phyloP scores from a whole-genome alignment of 805 yeast species.

The Ogataea pini region DNA sequence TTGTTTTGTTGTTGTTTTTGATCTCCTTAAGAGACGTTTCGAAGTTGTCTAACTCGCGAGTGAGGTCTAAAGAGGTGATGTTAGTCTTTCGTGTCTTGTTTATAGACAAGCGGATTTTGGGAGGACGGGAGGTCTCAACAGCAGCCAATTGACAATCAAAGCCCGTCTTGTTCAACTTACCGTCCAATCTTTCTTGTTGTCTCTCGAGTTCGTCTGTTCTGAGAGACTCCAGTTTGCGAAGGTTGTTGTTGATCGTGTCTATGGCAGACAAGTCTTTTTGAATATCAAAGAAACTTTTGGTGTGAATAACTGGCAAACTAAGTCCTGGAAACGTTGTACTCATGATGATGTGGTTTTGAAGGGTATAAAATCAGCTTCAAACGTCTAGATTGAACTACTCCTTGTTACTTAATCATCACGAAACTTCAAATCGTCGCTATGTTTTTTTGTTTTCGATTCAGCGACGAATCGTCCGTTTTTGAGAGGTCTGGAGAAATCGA shows the following conservation, averaged over 20 bases:
- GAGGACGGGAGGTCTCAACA: not conserved
- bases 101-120: not conserved
- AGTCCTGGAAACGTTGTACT: slow-evolving; percentile 22
- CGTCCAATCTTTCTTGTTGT: slow-evolving; percentile 17
- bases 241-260: slow-evolving; percentile 20
- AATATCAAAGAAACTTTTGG: slow-evolving; percentile 22
- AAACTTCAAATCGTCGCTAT: not conserved
- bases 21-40: slow-evolving; percentile 26
- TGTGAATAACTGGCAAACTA: slow-evolving; percentile 22
- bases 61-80: slow-evolving; percentile 15
- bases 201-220: slow-evolving; percentile 16
- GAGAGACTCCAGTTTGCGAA: slow-evolving; percentile 19
- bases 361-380: no score
- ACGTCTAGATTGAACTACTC: no score
- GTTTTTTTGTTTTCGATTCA: not conserved
- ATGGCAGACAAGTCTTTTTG: slow-evolving; percentile 22
- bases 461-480: slow-evolving; percentile 5
- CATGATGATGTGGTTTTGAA: slow-evolving; percentile 4
- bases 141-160: no score
- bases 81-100: no score
- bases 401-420: not conserved
- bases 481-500: not conserved
- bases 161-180: no score
- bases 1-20: slow-evolving; percentile 32
- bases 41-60: slow-evolving; percentile 20